Conservation (phyloP, 192 early-diverging fungal genomes). For the Mortierella hygrophila region DNA sequence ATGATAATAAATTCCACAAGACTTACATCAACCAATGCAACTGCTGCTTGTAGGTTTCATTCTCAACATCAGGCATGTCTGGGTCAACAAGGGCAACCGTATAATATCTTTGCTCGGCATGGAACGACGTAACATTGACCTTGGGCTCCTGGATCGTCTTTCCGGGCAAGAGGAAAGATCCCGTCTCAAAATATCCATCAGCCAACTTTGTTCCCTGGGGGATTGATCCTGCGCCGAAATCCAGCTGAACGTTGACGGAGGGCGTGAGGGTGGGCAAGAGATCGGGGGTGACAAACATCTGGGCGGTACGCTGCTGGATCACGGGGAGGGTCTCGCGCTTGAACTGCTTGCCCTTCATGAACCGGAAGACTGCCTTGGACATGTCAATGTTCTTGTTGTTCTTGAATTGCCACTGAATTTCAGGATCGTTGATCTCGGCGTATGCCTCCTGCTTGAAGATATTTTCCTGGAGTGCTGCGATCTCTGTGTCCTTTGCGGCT, state of each 20-base stretch:
- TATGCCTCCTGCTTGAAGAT: conserved; percentile 71
- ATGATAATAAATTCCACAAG: neutral
- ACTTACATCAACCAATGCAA: conserved; percentile 80
- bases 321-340: conserved; percentile 60
- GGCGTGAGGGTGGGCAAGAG: conserved; percentile 69
- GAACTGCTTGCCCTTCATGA: conserved; percentile 74
- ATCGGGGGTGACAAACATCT: conserved; percentile 86
- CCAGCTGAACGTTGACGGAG: conserved; percentile 57
- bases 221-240: conserved; percentile 46
- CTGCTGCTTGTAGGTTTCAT: conserved; percentile 75
- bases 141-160: conserved; percentile 67
- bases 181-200: conserved; percentile 35
- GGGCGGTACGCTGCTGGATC: conserved; percentile 73
- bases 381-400: conserved; percentile 71
- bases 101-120: conserved; percentile 74
- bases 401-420: conserved; percentile 75
- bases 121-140: conserved; percentile 71
- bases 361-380: conserved; percentile 76
- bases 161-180: conserved; percentile 57
- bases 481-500: conserved; percentile 49
- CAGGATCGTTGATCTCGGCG: conserved; percentile 76
- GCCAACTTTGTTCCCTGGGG: neutral
- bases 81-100: conserved; percentile 80
- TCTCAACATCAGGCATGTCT: conserved; percentile 71
- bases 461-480: conserved; percentile 63